Percentiles rank a stretch among this genome's conserved stretches.
These are phyloP conservation scores for Zygotorulaspora danielsina DNA, from an alignment of 805 yeast genomes.

Conservation along the genomic window DNA sequence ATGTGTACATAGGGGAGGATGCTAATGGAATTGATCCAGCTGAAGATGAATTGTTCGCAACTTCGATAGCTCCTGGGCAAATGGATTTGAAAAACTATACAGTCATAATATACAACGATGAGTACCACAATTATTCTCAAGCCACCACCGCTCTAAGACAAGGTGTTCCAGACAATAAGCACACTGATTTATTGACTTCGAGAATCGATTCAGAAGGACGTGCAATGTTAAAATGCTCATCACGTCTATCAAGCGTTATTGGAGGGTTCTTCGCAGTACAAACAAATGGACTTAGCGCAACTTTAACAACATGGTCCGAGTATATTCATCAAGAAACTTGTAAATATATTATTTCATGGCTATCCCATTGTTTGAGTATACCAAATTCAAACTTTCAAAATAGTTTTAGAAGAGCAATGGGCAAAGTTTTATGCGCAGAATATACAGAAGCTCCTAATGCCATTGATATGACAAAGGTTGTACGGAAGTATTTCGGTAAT, in stretches of 20 bases:
- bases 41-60: background rate
- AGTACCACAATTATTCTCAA: conserved; percentile 56
- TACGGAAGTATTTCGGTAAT: conserved; percentile 24
- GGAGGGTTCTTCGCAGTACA: conserved; percentile 40
- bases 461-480: conserved; percentile 26
- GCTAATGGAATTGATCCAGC: background rate
- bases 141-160: conserved; percentile 48
- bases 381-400: conserved; percentile 40
- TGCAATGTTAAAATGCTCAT: conserved; percentile 41
- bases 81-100: conserved; percentile 38
- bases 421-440: conserved; percentile 40
- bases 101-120: conserved; percentile 74
- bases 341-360: conserved; percentile 48
- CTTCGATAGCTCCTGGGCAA: conserved; percentile 1
- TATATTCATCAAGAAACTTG: conserved; percentile 47
- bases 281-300: conserved; percentile 50
- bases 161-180: conserved; percentile 36
- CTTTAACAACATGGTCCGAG: conserved; percentile 50
- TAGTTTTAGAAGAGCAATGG: conserved; percentile 40
- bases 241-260: conserved; percentile 26
- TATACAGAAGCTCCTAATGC: conserved; percentile 14
- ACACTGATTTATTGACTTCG: conserved; percentile 37
- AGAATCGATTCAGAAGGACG: conserved; percentile 50
- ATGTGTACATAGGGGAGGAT: conserved; percentile 12
- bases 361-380: conserved; percentile 39